Evolutionary conservation across 148 eudicot species (phyloP).

Genomic region (Silene latifolia): DNA sequence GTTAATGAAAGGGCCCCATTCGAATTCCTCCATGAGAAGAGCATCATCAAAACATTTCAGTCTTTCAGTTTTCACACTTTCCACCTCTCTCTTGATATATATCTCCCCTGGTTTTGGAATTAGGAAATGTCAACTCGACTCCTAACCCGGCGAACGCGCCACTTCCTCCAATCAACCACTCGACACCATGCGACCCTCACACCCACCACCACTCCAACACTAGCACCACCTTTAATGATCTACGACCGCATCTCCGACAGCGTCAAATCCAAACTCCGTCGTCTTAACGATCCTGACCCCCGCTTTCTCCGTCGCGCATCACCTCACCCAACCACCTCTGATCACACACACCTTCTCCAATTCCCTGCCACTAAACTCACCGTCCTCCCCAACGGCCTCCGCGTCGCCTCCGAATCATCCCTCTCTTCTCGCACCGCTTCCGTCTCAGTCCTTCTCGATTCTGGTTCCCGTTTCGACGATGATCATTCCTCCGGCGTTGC

Average conservation of each 20-base stretch:
- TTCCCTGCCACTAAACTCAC: constrained; percentile 53
- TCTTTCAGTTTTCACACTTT: not conserved
- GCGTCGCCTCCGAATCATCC: constrained; percentile 63
- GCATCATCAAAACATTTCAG: not conserved
- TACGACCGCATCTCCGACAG: constrained; percentile 39
- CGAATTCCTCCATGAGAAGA: too few species aligned
- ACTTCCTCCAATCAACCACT: not conserved
- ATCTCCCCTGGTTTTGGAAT: not conserved
- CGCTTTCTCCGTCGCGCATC: constrained; percentile 42
- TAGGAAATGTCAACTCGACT: constrained; percentile 33
- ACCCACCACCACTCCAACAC: constrained; percentile 9
- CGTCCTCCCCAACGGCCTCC: constrained; percentile 64
- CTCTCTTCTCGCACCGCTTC: constrained; percentile 44
- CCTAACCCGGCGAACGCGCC: constrained; percentile 23
- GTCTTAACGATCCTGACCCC: constrained; percentile 33
- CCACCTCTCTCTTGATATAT: too few species aligned
- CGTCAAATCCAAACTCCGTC: constrained; percentile 37
- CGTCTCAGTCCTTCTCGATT: constrained; percentile 43
- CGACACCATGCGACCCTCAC: constrained; percentile 28
- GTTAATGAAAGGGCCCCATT: too few species aligned
- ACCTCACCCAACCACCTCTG: constrained; percentile 31
- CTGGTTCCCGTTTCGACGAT: constrained; percentile 52
- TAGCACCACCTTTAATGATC: constrained; percentile 37
- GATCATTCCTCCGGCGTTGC: constrained; percentile 53
- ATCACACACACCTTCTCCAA: constrained; percentile 44